Evolutionary conservation across 1,139 yeast genomes (phyloP).

Genomic region (Debaryomyces sp.): DNA sequence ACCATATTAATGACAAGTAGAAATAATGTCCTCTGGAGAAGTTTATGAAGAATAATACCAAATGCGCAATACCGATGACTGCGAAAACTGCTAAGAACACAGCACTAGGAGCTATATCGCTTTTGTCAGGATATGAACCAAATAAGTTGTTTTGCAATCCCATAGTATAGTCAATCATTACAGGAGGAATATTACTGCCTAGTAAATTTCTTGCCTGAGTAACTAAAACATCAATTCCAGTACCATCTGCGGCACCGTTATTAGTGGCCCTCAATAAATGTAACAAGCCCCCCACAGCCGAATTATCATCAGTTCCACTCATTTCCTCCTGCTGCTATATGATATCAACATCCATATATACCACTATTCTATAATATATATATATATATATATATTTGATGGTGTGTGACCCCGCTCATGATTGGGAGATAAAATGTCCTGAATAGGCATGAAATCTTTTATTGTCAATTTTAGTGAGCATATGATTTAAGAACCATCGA

Average conservation of each 20-base stretch:
- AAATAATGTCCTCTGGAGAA: slow-evolving; percentile 39
- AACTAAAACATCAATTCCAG: slow-evolving; percentile 24
- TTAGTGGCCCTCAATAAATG: slow-evolving; percentile 17
- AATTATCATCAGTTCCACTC: slow-evolving; percentile 15
- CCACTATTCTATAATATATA: background rate
- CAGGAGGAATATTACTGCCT: slow-evolving; percentile 27
- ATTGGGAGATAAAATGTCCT: background rate
- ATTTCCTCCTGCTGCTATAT: background rate
- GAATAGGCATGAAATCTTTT: background rate
- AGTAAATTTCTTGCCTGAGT: slow-evolving; percentile 22
- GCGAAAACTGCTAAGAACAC: slow-evolving; percentile 35
- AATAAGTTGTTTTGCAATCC: slow-evolving; percentile 31
- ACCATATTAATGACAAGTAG: slow-evolving; percentile 37
- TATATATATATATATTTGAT: background rate
- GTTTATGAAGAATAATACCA: slow-evolving; percentile 31
- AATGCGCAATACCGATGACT: slow-evolving; percentile 28
- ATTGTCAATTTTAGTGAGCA: background rate
- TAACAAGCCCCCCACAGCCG: slow-evolving; percentile 23
- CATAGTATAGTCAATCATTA: slow-evolving; percentile 21
- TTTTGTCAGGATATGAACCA: slow-evolving; percentile 36
- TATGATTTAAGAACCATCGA: background rate
- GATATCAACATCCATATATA: background rate
- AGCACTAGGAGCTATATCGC: slow-evolving; percentile 34
- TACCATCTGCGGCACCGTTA: slow-evolving; percentile 24
- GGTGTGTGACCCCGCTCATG: background rate